A percentile compares a stretch with the other conserved stretches of the same genome.
These are phyloP conservation scores for Triticum dicoccoides DNA, from an alignment of 176 grass and related monocot species.

Conservation along the genomic window DNA sequence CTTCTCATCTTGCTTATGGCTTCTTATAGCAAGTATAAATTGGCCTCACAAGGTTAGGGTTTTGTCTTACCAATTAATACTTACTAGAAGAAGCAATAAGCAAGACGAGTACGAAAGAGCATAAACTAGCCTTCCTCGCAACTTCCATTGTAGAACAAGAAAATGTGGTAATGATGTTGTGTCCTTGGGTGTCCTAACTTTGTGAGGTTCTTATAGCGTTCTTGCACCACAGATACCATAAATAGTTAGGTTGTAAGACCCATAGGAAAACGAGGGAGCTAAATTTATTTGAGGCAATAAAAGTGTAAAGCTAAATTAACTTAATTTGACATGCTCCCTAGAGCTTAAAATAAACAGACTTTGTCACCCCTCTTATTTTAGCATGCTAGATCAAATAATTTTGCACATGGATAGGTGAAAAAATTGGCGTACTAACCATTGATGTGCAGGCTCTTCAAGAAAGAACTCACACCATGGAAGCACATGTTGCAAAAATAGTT, in stretches of 20 bases:
- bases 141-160: neutral
- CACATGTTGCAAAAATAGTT: no score
- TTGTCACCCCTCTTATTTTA: neutral
- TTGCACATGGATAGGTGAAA: no score
- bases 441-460: no score
- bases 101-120: neutral
- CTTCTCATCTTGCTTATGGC: no score
- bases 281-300: neutral
- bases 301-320: neutral
- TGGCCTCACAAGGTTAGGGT: no score
- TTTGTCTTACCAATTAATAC: neutral
- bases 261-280: neutral
- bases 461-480: no score
- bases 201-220: no score
- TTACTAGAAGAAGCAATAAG: neutral
- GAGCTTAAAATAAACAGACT: neutral
- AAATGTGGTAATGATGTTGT: neutral
- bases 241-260: neutral
- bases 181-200: neutral
- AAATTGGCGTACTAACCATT: no score
- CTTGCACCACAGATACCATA: no score
- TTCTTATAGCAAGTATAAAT: no score
- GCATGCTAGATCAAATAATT: no score
- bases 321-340: neutral
- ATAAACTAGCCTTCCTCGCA: neutral